Evolutionary conservation across 176 grass and related monocot species (phyloP).

Genomic region (Elymus sibiricus): DNA sequence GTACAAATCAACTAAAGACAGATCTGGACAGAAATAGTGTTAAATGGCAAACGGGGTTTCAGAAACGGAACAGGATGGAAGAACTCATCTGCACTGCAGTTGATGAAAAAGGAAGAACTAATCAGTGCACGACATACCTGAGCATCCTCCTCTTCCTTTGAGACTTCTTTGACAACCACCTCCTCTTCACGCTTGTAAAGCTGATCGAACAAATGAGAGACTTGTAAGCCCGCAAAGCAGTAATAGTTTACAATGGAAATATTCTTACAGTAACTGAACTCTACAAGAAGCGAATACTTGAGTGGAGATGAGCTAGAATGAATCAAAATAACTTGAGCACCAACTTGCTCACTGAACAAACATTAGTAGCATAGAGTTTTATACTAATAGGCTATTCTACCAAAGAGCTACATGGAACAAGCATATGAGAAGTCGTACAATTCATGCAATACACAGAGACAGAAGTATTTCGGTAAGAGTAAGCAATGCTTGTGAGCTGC

Average conservation of each 20-base stretch:
- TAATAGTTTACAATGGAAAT: not conserved
- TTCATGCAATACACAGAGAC: not conserved
- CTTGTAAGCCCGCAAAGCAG: not conserved
- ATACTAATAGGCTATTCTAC: not conserved
- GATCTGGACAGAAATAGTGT: not conserved
- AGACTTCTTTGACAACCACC: conserved; percentile 51
- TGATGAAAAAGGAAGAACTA: not conserved
- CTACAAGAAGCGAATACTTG: conserved; percentile 4
- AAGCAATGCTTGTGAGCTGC: too few species aligned
- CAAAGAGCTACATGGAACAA: not conserved
- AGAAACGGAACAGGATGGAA: not conserved
- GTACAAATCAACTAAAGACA: not conserved
- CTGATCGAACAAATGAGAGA: conserved; percentile 27
- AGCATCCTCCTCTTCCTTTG: conserved; percentile 42
- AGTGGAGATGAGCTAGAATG: not conserved
- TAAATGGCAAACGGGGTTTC: not conserved
- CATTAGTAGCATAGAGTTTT: not conserved
- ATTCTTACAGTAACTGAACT: not conserved
- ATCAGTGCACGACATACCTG: conserved; percentile 32
- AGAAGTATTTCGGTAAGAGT: not conserved
- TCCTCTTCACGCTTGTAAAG: conserved; percentile 66
- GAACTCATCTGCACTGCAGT: not conserved
- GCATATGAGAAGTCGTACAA: not conserved
- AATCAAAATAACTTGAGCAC: not conserved
- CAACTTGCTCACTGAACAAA: not conserved